phyloP scores from a whole-genome alignment of 2,329 filamentous ascomycete species.

The Cercospora janseana region DNA sequence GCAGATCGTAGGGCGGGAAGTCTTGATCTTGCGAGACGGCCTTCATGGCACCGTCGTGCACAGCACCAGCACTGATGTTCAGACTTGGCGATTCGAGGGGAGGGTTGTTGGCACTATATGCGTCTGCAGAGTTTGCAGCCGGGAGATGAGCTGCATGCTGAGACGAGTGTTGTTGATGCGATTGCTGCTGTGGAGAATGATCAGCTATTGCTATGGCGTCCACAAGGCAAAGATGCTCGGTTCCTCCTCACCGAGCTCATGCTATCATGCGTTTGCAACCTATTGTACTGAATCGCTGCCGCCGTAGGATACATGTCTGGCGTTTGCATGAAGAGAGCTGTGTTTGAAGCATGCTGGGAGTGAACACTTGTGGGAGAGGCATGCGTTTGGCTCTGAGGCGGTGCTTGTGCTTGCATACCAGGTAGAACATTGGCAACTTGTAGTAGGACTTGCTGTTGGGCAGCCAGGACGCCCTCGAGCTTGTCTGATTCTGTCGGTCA shows the following conservation, averaged over 20 bases:
- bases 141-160: constrained; percentile 25
- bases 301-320: constrained; percentile 39
- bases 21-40: constrained; percentile 44
- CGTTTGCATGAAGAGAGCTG: constrained; percentile 49
- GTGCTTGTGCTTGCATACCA: constrained; percentile 17
- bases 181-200: constrained; percentile 16
- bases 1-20: constrained; percentile 59
- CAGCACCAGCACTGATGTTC: constrained; percentile 45
- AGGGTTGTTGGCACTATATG: constrained; percentile 38
- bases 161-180: constrained; percentile 26
- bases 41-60: constrained; percentile 24
- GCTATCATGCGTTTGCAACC: constrained; percentile 20
- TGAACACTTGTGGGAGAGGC: constrained; percentile 25
- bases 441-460: constrained; percentile 48
- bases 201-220: constrained; percentile 7
- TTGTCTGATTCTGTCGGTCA: constrained; percentile 40
- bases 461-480: constrained; percentile 46
- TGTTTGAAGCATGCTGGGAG: constrained; percentile 46
- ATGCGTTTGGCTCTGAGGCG: constrained; percentile 12
- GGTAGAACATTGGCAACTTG: constrained; percentile 40
- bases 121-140: constrained; percentile 20
- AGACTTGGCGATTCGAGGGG: constrained; percentile 60
- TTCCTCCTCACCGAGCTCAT: not conserved
- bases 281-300: constrained; percentile 31
- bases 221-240: not conserved